Percentiles rank a stretch among this genome's conserved stretches.
These are phyloP conservation scores for Boletus fagicola DNA, from an alignment of 768 basidiomycete genomes.

Conservation along the genomic window DNA sequence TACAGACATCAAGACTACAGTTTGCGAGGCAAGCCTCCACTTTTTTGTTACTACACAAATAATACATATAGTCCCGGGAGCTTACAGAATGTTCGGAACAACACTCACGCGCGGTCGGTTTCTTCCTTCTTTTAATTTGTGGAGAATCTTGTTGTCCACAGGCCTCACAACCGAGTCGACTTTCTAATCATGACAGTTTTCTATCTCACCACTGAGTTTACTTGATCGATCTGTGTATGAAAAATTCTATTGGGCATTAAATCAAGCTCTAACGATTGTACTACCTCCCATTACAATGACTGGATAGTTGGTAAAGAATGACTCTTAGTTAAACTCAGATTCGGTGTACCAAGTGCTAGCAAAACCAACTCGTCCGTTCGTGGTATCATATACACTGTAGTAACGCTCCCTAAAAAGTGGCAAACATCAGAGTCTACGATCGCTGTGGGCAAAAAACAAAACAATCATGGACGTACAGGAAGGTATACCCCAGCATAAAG, in stretches of 20 bases:
- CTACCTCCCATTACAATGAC: neutral
- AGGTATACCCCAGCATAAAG: conserved; percentile 22
- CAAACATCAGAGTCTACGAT: neutral
- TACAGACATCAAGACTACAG: no score
- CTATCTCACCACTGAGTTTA: no score
- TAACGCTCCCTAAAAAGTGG: conserved; percentile 16
- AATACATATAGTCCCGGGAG: no score
- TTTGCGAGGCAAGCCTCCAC: no score
- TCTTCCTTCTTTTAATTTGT: no score
- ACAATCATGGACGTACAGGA: conserved; percentile 5
- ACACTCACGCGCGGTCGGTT: no score
- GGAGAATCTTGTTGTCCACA: no score
- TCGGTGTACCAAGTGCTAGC: conserved; percentile 38
- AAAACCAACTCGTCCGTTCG: conserved; percentile 40
- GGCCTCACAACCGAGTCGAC: no score
- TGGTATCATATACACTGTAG: conserved; percentile 41
- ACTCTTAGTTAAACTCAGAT: conserved; percentile 6
- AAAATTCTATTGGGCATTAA: neutral
- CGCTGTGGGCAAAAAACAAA: neutral
- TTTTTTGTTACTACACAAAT: no score
- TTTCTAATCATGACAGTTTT: neutral
- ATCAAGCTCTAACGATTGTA: neutral
- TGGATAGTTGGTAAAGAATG: neutral
- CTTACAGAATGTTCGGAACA: no score
- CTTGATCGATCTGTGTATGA: no score